These are phyloP conservation scores for Penicillium atrosanguineum DNA, from an alignment of 495 filamentous ascomycete genomes.

Conservation along the genomic window DNA sequence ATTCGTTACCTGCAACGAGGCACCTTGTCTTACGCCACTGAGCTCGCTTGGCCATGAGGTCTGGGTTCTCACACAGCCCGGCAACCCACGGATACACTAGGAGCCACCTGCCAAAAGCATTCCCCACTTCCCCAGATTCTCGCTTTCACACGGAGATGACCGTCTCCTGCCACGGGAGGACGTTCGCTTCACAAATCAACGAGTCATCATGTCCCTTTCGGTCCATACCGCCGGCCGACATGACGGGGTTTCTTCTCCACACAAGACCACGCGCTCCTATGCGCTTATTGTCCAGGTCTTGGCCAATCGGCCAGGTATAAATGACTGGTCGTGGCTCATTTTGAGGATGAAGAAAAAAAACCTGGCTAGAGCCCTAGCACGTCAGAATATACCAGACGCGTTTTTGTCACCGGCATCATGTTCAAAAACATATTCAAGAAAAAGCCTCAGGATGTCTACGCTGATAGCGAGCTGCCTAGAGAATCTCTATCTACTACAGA, in stretches of 20 bases:
- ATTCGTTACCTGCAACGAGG: conserved; percentile 15
- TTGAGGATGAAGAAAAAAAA: neutral
- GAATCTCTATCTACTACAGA: conserved; percentile 22
- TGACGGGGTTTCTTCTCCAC: neutral
- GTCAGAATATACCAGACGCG: neutral
- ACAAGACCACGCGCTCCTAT: conserved; percentile 1
- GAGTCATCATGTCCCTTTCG: conserved; percentile 23
- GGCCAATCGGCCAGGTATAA: conserved; percentile 7
- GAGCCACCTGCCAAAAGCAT: conserved; percentile 1
- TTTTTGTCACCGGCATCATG: conserved; percentile 7
- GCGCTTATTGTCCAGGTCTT: neutral
- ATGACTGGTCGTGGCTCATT: neutral
- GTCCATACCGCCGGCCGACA: conserved; percentile 3
- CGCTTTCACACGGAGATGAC: conserved; percentile 5
- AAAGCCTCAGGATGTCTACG: conserved; percentile 14
- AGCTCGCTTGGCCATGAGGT: conserved; percentile 9
- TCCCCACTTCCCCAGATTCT: conserved; percentile 25
- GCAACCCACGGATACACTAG: conserved; percentile 5
- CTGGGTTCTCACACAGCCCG: conserved; percentile 7
- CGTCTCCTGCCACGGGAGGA: neutral
- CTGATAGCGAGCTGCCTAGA: conserved; percentile 6
- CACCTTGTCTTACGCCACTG: conserved; percentile 15
- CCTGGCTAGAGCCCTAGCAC: neutral
- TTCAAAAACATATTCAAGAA: conserved; percentile 21
- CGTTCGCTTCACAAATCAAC: conserved; percentile 11